Evolutionary conservation across 768 basidiomycete genomes (phyloP).

Genomic region (Hericium coralloides): DNA sequence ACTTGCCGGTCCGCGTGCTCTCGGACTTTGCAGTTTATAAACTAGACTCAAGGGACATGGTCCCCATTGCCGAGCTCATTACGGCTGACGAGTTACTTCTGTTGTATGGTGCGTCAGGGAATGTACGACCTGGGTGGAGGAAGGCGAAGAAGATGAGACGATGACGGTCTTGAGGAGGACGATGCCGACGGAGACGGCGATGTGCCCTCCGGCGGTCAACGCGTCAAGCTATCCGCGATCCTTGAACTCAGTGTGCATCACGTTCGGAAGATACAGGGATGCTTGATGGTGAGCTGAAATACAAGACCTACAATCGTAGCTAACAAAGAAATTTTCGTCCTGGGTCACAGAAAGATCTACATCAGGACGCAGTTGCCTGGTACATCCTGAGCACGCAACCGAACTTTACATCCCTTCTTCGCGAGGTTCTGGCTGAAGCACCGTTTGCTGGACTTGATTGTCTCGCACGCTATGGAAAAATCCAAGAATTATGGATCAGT

Average conservation of each 20-base stretch:
- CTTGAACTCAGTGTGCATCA: constrained; percentile 41
- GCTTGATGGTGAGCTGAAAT: constrained; percentile 37
- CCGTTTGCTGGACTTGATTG: constrained; percentile 39
- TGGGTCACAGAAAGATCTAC: constrained; percentile 44
- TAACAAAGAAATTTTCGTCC: background rate
- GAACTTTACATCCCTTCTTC: constrained; percentile 36
- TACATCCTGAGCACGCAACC: constrained; percentile 51
- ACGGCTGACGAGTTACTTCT: constrained; percentile 13
- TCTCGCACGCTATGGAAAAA: constrained; percentile 18
- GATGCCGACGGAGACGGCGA: background rate
- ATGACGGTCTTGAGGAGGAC: constrained; percentile 8
- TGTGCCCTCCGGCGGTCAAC: constrained; percentile 4
- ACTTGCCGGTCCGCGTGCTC: constrained; percentile 49
- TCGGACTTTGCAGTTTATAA: constrained; percentile 48
- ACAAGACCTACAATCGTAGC: background rate
- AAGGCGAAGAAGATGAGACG: constrained; percentile 14
- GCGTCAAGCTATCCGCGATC: constrained; percentile 30
- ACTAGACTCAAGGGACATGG: constrained; percentile 23
- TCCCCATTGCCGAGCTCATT: constrained; percentile 33
- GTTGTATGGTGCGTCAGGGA: constrained; percentile 28
- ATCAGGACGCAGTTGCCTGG: constrained; percentile 57
- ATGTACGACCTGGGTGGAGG: constrained; percentile 26
- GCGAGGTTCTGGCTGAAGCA: constrained; percentile 40
- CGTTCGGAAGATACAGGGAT: constrained; percentile 17
- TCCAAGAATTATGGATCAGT: constrained; percentile 17